Percentiles rank a stretch among this genome's conserved stretches.
Conservation (phyloP, 225 moss, liverwort and hornwort species). For the Sphagnum tenellum region DNA sequence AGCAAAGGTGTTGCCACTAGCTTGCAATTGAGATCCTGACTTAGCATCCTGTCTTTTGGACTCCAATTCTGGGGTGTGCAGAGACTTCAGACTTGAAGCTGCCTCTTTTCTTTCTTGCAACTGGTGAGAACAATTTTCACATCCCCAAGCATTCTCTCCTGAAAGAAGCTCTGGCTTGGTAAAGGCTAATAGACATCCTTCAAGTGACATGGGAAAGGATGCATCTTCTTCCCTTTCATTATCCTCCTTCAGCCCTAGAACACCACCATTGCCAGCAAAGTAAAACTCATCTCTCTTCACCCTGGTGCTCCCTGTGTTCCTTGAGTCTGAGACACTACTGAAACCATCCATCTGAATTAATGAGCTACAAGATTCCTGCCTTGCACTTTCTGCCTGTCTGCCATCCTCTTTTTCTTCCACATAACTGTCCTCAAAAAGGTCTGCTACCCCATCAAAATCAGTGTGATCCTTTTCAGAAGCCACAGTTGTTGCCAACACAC, state of each 20-base stretch:
- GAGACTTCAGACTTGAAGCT: slow-evolving; percentile 1
- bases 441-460: slow-evolving; percentile 38
- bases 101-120: slow-evolving; percentile 18
- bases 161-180: slow-evolving; percentile 69
- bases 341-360: slow-evolving; percentile 18
- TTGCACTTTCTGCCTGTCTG: slow-evolving; percentile 8
- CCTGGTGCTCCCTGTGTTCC: slow-evolving; percentile 7
- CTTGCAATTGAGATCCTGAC: slow-evolving; percentile 3
- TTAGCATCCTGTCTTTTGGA: background rate
- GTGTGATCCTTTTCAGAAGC: slow-evolving; percentile 23
- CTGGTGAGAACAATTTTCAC: slow-evolving; percentile 58
- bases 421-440: slow-evolving; percentile 42
- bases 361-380: slow-evolving; percentile 10
- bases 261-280: slow-evolving; percentile 19
- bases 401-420: slow-evolving; percentile 8
- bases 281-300: slow-evolving; percentile 12
- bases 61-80: slow-evolving; percentile 1
- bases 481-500: background rate
- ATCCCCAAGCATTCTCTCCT: slow-evolving; percentile 86
- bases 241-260: slow-evolving; percentile 29
- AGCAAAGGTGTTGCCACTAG: background rate
- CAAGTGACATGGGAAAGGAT: slow-evolving; percentile 60
- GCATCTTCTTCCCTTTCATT: slow-evolving; percentile 22
- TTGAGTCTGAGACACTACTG: slow-evolving; percentile 32
- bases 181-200: slow-evolving; percentile 84